phyloP scores from a whole-genome alignment of 2,329 filamentous ascomycete genomes.

The Aspergillus texensis region DNA sequence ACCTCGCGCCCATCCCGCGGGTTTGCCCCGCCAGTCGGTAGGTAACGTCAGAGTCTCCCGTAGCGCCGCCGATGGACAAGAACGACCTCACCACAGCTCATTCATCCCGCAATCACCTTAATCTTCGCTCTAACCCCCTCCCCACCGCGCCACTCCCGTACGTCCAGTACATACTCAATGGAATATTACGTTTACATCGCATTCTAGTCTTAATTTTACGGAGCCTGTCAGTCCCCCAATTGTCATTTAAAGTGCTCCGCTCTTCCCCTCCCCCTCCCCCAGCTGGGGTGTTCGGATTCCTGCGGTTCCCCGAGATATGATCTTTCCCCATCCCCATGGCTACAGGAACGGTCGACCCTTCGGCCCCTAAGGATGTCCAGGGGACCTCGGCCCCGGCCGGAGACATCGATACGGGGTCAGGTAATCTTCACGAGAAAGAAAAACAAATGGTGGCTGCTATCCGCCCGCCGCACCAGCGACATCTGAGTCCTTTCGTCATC shows the following conservation, averaged over 20 bases:
- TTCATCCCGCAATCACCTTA: constrained; percentile 5
- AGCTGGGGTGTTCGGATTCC: background rate
- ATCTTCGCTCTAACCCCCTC: background rate
- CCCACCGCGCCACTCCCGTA: background rate
- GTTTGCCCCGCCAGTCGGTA: constrained; percentile 28
- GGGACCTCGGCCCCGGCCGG: constrained; percentile 23
- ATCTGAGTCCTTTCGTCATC: constrained; percentile 41
- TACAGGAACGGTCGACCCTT: constrained; percentile 42
- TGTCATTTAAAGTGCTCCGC: constrained; percentile 9
- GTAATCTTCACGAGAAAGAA: constrained; percentile 32
- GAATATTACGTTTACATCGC: constrained; percentile 8
- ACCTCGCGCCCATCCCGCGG: constrained; percentile 1
- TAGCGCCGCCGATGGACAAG: constrained; percentile 13
- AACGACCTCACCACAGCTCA: background rate
- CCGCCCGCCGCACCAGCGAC: constrained; percentile 32
- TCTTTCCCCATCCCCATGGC: constrained; percentile 41
- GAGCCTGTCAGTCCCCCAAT: constrained; percentile 15
- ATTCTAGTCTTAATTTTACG: constrained; percentile 1
- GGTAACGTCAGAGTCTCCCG: constrained; percentile 30
- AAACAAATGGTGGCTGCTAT: constrained; percentile 33
- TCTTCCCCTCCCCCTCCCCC: background rate
- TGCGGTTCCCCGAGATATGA: constrained; percentile 34
- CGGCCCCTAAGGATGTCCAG: constrained; percentile 33
- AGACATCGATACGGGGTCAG: constrained; percentile 18
- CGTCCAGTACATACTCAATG: constrained; percentile 1